Percentiles rank a stretch among this genome's conserved stretches.
Conservation (phyloP, 2,329 filamentous ascomycete genomes). For the Byssochlamys sp. region DNA sequence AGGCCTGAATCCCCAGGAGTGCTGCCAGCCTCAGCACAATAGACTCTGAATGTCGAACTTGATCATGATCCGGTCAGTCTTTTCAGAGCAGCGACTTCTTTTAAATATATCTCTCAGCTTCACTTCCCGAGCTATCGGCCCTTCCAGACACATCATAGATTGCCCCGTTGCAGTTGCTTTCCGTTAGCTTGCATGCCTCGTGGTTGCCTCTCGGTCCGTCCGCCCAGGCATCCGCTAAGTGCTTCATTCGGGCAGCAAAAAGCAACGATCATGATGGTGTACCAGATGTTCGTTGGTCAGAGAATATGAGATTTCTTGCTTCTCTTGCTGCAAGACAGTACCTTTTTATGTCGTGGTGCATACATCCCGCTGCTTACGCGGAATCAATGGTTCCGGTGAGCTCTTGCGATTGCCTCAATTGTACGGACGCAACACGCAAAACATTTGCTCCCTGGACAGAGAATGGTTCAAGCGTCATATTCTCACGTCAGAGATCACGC, state of each 20-base stretch:
- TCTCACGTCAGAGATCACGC: background rate
- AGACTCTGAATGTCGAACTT: background rate
- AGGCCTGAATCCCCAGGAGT: background rate
- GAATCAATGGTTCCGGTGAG: background rate
- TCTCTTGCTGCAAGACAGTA: background rate
- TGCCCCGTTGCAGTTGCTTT: background rate
- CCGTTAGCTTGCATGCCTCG: conserved; percentile 1
- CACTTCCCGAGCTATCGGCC: background rate
- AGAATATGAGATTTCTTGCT: background rate
- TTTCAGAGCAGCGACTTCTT: background rate
- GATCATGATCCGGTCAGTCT: background rate
- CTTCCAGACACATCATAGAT: background rate
- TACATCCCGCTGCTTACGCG: background rate
- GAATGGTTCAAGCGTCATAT: background rate
- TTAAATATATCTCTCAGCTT: background rate
- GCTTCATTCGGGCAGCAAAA: background rate
- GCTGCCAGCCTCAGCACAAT: background rate
- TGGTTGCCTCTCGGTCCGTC: conserved; percentile 1
- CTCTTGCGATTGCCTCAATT: background rate
- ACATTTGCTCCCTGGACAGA: background rate
- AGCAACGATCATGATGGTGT: background rate
- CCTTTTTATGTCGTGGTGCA: background rate
- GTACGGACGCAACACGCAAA: background rate
- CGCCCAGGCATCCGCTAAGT: background rate
- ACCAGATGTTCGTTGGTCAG: background rate